A percentile compares a stretch with the other conserved stretches of the same genome.
Conservation (phyloP, 2,329 filamentous ascomycete genomes). For the Phyllosticta citrichinensis region DNA sequence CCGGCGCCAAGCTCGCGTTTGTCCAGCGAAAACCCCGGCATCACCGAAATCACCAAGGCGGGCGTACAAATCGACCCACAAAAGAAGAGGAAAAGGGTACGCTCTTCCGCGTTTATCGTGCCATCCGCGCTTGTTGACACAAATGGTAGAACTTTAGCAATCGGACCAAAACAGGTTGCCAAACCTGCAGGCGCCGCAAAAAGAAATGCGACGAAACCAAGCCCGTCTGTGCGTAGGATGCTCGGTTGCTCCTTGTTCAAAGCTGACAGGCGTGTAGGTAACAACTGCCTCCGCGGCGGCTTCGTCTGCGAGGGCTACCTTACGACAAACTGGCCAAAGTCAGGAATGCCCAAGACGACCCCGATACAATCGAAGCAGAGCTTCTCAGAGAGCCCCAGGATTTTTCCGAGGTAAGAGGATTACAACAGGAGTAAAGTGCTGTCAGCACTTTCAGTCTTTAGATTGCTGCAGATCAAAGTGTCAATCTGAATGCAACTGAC, state of each 20-base stretch:
- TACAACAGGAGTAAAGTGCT: too few relatives aligned
- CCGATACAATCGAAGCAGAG: conserved; percentile 76
- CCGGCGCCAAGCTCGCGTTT: conserved; percentile 7
- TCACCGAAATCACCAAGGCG: conserved; percentile 31
- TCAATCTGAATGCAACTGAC: too few relatives aligned
- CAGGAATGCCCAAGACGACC: conserved; percentile 58
- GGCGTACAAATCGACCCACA: conserved; percentile 39
- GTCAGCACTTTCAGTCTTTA: too few relatives aligned
- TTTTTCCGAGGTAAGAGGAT: background rate
- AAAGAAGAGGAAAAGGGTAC: conserved; percentile 30
- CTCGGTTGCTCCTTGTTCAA: too few relatives aligned
- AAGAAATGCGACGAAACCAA: conserved; percentile 97
- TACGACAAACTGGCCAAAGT: conserved; percentile 70
- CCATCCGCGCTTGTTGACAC: background rate
- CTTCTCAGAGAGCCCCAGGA: conserved; percentile 18
- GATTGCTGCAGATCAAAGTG: too few relatives aligned
- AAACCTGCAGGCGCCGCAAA: conserved; percentile 84
- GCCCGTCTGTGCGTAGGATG: conserved; percentile 53
- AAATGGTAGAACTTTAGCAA: conserved; percentile 38
- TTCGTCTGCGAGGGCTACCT: conserved; percentile 90
- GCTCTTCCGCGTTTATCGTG: background rate
- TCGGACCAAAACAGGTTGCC: conserved; percentile 87
- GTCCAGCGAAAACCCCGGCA: conserved; percentile 10
- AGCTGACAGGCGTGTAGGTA: conserved; percentile 22
- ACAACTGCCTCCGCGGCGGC: conserved; percentile 81